These are phyloP conservation scores for Sugiyamaella marilandica DNA, from an alignment of 805 yeast species.

Conservation along the genomic window DNA sequence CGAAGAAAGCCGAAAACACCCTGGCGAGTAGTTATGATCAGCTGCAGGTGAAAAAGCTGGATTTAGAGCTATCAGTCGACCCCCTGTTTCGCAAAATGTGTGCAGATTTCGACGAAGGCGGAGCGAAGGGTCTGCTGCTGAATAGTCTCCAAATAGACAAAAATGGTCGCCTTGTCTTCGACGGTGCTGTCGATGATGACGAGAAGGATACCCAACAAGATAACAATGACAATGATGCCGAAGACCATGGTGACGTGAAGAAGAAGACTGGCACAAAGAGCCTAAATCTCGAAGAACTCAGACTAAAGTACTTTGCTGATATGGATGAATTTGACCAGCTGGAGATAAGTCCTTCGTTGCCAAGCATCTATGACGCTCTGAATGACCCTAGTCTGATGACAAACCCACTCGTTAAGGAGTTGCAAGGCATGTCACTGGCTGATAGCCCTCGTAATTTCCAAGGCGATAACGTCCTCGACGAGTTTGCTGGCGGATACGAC, in stretches of 20 bases:
- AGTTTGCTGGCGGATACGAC: constrained; percentile 5
- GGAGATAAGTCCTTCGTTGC: constrained; percentile 66
- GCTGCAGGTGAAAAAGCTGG: constrained; percentile 31
- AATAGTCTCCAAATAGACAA: constrained; percentile 43
- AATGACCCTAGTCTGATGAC: constrained; percentile 27
- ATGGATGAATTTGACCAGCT: constrained; percentile 19
- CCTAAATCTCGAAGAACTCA: constrained; percentile 25
- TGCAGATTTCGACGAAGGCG: constrained; percentile 44
- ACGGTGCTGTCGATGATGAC: constrained; percentile 49
- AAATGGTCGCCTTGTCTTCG: constrained; percentile 59
- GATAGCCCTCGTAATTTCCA: not conserved
- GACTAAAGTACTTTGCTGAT: constrained; percentile 24
- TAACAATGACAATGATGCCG: constrained; percentile 37
- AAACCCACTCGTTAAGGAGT: constrained; percentile 12
- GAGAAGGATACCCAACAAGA: constrained; percentile 23
- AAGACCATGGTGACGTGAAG: constrained; percentile 23
- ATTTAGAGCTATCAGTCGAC: constrained; percentile 37
- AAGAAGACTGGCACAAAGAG: constrained; percentile 15
- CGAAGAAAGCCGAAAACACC: constrained; percentile 28
- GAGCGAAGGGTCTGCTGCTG: constrained; percentile 43
- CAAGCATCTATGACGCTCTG: constrained; percentile 54
- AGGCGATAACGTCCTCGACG: not conserved
- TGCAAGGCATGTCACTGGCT: constrained; percentile 31
- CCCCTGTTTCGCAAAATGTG: constrained; percentile 40
- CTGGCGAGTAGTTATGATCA: constrained; percentile 29